These are phyloP conservation scores for Alternaria sp. DNA, from an alignment of 2,329 filamentous ascomycete genomes.

Conservation along the genomic window DNA sequence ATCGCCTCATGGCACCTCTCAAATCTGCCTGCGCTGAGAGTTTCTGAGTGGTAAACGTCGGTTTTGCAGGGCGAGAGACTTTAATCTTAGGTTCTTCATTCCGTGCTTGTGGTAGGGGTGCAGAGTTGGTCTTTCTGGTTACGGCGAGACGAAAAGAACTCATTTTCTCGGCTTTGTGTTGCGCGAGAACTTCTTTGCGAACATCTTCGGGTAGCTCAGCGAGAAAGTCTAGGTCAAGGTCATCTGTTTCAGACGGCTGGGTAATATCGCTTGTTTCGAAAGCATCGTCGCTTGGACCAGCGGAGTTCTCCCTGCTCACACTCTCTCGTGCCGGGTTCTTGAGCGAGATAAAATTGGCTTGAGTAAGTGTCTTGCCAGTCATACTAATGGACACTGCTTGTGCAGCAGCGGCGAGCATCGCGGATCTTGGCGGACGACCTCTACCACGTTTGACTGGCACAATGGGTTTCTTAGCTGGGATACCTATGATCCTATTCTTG, in stretches of 20 bases:
- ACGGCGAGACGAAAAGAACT: constrained; percentile 39
- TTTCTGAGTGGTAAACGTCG: constrained; percentile 69
- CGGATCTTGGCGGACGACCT: constrained; percentile 53
- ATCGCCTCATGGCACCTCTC: constrained; percentile 75
- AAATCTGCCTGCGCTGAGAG: constrained; percentile 69
- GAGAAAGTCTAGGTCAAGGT: constrained; percentile 70
- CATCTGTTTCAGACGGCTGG: constrained; percentile 17
- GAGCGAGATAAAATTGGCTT: constrained; percentile 73
- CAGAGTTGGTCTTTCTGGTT: constrained; percentile 33
- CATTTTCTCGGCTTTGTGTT: constrained; percentile 62
- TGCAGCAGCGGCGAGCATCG: constrained; percentile 57
- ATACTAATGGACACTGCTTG: constrained; percentile 55
- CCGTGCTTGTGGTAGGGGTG: constrained; percentile 29
- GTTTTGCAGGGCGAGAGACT: constrained; percentile 60
- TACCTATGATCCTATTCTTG: constrained; percentile 63
- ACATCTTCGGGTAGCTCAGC: constrained; percentile 80
- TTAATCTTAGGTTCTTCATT: constrained; percentile 40
- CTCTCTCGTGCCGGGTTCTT: constrained; percentile 33
- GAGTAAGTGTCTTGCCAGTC: constrained; percentile 62
- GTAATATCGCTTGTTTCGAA: constrained; percentile 24
- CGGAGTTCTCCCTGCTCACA: constrained; percentile 21
- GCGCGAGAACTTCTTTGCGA: constrained; percentile 73
- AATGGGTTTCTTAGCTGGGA: constrained; percentile 59
- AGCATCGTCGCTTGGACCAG: constrained; percentile 35
- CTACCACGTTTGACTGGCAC: constrained; percentile 73